Conservation (phyloP, 495 filamentous ascomycete genomes). For the Jackrogersella multiformis region DNA sequence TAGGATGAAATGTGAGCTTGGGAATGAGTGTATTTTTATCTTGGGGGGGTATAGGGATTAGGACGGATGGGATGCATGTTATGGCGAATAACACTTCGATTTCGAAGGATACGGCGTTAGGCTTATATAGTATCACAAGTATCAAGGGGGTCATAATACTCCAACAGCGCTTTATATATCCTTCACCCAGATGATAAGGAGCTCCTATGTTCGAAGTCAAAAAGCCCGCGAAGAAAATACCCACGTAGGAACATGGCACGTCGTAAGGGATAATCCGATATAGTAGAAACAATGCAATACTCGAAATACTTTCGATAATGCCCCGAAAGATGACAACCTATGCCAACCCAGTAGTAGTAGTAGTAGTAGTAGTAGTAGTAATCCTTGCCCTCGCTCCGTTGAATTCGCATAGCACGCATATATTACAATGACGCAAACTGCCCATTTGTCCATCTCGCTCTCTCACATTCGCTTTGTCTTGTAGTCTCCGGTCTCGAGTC, state of each 20-base stretch:
- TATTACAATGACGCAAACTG: constrained; percentile 32
- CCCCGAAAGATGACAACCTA: constrained; percentile 34
- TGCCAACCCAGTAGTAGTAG: constrained; percentile 26
- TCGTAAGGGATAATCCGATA: neutral
- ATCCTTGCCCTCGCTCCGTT: constrained; percentile 23
- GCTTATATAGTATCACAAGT: neutral
- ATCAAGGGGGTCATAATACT: neutral
- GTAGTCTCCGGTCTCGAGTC: neutral
- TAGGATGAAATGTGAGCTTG: neutral
- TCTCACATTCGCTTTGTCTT: neutral
- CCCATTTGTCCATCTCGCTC: neutral
- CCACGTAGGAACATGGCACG: neutral
- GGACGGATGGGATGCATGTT: constrained; percentile 9
- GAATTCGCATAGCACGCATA: constrained; percentile 29
- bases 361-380: constrained; percentile 12
- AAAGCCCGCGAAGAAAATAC: neutral
- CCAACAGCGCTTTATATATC: neutral
- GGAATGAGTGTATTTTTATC: constrained; percentile 27
- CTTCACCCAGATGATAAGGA: neutral
- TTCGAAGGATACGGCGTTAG: constrained; percentile 14
- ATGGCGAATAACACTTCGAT: neutral
- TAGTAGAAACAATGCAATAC: constrained; percentile 1
- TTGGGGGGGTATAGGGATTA: neutral
- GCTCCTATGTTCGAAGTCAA: neutral
- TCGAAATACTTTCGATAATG: constrained; percentile 20